Conservation (phyloP, 1,139 yeast species). For the Scheffersomyces insectosa region DNA sequence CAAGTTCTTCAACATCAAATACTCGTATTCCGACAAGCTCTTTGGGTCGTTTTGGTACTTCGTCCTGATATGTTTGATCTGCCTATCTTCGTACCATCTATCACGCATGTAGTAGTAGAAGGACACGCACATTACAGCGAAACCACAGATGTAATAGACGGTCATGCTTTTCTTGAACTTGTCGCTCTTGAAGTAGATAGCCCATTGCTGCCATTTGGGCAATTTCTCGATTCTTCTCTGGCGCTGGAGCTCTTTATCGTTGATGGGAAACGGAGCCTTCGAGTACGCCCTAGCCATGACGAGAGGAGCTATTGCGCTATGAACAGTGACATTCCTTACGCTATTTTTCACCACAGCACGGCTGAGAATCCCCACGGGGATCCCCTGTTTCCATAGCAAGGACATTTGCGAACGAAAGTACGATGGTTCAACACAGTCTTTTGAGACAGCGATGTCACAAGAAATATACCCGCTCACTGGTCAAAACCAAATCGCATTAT, state of each 20-base stretch:
- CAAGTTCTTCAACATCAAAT: conserved; percentile 57
- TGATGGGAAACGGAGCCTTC: conserved; percentile 34
- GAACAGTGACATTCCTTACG: no score
- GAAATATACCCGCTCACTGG: no score
- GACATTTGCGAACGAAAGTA: no score
- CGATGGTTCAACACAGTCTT: no score
- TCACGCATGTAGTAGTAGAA: conserved; percentile 71
- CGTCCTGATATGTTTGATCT: conserved; percentile 46
- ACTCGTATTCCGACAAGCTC: conserved; percentile 60
- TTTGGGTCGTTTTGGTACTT: conserved; percentile 42
- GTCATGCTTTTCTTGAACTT: conserved; percentile 44
- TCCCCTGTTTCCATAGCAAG: no score
- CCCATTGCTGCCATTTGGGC: conserved; percentile 45
- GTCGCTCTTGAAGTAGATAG: conserved; percentile 34
- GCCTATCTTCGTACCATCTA: conserved; percentile 64
- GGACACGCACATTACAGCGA: conserved; percentile 54
- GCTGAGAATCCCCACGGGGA: no score
- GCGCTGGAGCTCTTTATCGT: conserved; percentile 25
- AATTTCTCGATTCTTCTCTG: conserved; percentile 24
- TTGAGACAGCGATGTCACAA: no score
- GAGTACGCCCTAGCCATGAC: conserved; percentile 5
- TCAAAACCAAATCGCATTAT: no score
- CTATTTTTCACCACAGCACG: no score
- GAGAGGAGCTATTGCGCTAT: no score
- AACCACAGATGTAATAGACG: conserved; percentile 56